phyloP scores from a whole-genome alignment of 805 yeast species.

The Jamesozyma lodderae region DNA sequence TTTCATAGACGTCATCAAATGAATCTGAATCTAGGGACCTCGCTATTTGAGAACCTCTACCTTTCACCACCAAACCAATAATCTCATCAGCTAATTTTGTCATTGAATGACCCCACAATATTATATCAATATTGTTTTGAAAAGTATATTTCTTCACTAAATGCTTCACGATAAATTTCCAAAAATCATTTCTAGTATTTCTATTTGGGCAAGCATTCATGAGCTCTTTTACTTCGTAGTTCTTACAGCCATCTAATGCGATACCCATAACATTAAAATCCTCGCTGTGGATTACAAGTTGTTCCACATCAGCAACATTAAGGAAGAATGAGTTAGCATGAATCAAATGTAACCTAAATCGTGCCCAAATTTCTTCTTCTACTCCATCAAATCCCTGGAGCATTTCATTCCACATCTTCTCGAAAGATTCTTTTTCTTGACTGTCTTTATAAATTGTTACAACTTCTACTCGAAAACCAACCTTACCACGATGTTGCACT shows the following conservation, averaged over 20 bases:
- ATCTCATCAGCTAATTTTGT: conserved; percentile 73
- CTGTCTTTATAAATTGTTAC: conserved; percentile 29
- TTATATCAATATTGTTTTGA: conserved; percentile 33
- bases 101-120: conserved; percentile 72
- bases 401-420: conserved; percentile 10
- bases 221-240: conserved; percentile 8
- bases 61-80: conserved; percentile 73
- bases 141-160: conserved; percentile 41
- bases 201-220: conserved; percentile 34
- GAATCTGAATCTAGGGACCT: conserved; percentile 36
- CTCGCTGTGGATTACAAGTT: conserved; percentile 30
- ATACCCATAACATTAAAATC: conserved; percentile 10
- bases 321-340: conserved; percentile 35
- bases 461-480: conserved; percentile 56
- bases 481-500: conserved; percentile 49
- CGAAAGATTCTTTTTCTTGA: conserved; percentile 9
- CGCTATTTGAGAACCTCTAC: conserved; percentile 69
- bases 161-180: conserved; percentile 38
- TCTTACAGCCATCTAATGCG: not conserved
- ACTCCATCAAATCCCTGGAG: conserved; percentile 7
- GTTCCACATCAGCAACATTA: conserved; percentile 22
- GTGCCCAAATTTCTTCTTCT: conserved; percentile 20
- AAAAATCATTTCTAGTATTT: conserved; percentile 59
- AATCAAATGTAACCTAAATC: conserved; percentile 34
- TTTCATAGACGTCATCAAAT: conserved; percentile 23